Conservation (phyloP, 306 rosid species). For the Corylus avellana region DNA sequence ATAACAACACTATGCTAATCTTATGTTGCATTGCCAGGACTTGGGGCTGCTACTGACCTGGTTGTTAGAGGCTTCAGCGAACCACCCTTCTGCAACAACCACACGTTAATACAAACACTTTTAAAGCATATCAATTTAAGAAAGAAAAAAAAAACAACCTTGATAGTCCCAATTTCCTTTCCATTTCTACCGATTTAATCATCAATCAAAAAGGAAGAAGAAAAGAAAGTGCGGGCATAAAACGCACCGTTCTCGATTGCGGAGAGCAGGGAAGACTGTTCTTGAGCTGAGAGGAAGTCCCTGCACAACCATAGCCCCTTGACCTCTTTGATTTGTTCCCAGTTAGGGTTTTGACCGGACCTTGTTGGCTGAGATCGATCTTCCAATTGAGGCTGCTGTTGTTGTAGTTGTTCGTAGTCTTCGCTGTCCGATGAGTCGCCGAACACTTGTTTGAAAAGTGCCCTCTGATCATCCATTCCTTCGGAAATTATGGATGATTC, state of each 20-base stretch:
- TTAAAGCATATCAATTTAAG: not conserved
- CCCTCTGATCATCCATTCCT: conserved; percentile 29
- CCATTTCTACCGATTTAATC: too few relatives aligned
- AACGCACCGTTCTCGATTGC: conserved; percentile 52
- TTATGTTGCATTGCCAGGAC: not conserved
- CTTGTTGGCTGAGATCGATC: conserved; percentile 1
- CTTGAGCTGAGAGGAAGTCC: conserved; percentile 49
- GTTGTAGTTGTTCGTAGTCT: conserved; percentile 15
- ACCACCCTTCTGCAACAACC: conserved; percentile 63
- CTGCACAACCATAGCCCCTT: conserved; percentile 67
- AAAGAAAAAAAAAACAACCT: not conserved
- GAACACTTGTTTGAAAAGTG: conserved; percentile 51
- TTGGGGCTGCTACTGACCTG: conserved; percentile 37
- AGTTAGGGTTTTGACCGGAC: conserved; percentile 16
- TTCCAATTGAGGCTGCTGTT: not conserved
- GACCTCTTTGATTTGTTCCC: conserved; percentile 47
- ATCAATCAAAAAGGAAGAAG: not conserved
- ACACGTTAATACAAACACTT: conserved; percentile 1
- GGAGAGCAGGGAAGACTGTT: conserved; percentile 53
- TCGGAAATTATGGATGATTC: not conserved
- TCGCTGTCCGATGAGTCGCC: conserved; percentile 66
- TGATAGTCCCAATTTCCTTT: too few relatives aligned
- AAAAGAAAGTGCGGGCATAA: not conserved
- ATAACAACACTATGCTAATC: not conserved
- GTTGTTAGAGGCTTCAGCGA: conserved; percentile 51